Conservation (phyloP, 306 rosid genomes). For the Glycine tomentella region DNA sequence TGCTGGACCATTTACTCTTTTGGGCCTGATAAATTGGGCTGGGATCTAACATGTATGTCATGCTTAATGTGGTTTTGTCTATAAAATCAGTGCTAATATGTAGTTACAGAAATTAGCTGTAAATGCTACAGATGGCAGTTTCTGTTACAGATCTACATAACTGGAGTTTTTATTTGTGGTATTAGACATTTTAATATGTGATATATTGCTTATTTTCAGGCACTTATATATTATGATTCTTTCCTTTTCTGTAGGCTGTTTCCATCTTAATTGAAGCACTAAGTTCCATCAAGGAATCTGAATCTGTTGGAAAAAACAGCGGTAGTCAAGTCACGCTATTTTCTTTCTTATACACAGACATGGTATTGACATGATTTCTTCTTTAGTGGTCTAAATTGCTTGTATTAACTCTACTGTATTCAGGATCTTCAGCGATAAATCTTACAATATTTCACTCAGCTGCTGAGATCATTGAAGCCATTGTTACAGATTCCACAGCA, state of each 20-base stretch:
- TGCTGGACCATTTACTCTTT: too few relatives aligned
- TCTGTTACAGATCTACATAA: constrained; percentile 23
- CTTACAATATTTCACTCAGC: constrained; percentile 93
- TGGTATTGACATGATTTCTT: constrained; percentile 17
- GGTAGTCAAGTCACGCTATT: constrained; percentile 59
- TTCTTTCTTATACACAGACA: constrained; percentile 12
- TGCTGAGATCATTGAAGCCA: constrained; percentile 97
- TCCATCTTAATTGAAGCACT: constrained; percentile 80
- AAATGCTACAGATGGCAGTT: background rate
- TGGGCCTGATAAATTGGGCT: too few relatives aligned
- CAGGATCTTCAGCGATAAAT: constrained; percentile 88
- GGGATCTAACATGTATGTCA: constrained; percentile 7
- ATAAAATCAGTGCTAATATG: constrained; percentile 13
- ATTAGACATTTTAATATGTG: constrained; percentile 28
- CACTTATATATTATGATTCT: constrained; percentile 30
- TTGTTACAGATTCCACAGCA: constrained; percentile 91
- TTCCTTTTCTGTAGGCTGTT: constrained; percentile 70
- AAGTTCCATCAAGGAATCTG: constrained; percentile 78
- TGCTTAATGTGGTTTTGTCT: constrained; percentile 31
- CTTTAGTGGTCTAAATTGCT: constrained; percentile 40
- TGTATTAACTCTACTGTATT: constrained; percentile 44
- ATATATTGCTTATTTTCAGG: constrained; percentile 23
- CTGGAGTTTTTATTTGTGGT: constrained; percentile 33
- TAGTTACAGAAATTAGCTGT: background rate
- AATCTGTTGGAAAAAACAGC: constrained; percentile 65